Evolutionary conservation across 345 rosid species (phyloP).

Genomic region (Hibiscus syriacus): DNA sequence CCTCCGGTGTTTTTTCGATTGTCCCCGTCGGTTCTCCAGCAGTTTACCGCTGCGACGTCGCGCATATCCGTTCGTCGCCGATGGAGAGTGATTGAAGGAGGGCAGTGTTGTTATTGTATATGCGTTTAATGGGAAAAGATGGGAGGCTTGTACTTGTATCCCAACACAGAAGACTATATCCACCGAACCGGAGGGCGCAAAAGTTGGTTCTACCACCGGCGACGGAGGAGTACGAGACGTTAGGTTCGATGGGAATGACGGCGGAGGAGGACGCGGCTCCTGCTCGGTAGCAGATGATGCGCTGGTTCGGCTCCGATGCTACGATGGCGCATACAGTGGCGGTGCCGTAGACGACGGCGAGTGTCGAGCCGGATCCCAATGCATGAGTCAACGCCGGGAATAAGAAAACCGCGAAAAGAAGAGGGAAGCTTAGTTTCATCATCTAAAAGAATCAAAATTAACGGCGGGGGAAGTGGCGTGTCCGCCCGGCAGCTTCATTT

Average conservation of each 20-base stretch:
- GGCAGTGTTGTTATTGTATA: constrained; percentile 32
- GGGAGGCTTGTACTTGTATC: constrained; percentile 8
- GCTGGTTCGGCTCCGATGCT: constrained; percentile 21
- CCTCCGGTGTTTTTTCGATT: not conserved
- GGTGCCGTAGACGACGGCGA: constrained; percentile 39
- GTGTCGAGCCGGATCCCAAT: constrained; percentile 52
- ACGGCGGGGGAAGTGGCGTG: constrained; percentile 19
- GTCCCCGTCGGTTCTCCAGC: constrained; percentile 33
- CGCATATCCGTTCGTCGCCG: constrained; percentile 49
- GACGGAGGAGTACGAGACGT: constrained; percentile 39
- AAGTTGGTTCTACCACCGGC: constrained; percentile 39
- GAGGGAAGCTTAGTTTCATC: constrained; percentile 29
- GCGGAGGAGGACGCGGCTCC: not conserved
- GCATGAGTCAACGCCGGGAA: constrained; percentile 21
- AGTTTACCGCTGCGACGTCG: constrained; percentile 27
- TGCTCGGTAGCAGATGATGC: constrained; percentile 31
- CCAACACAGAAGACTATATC: constrained; percentile 51
- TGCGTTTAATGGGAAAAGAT: constrained; percentile 22
- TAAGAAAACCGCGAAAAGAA: constrained; percentile 2
- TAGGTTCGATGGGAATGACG: constrained; percentile 27
- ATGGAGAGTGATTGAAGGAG: constrained; percentile 29
- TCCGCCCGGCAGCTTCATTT: constrained; percentile 42
- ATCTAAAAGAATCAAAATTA: constrained; percentile 29
- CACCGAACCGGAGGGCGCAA: constrained; percentile 54
- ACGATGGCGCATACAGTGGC: constrained; percentile 55